These are phyloP conservation scores for Schrenkiella parvula DNA, from an alignment of 345 rosid genomes.

Conservation along the genomic window DNA sequence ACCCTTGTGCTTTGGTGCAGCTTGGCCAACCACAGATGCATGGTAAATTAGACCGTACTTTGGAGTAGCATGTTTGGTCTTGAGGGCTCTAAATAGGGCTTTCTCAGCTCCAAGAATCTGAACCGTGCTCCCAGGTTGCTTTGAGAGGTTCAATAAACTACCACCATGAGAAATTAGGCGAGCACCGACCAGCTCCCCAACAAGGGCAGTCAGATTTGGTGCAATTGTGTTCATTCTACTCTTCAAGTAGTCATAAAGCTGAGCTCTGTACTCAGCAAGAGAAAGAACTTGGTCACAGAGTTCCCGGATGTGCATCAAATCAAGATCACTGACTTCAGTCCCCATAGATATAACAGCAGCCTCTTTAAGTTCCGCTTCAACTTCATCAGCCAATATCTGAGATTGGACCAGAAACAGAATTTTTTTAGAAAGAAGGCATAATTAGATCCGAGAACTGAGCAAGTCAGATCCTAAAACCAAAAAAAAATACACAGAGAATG, in stretches of 20 bases:
- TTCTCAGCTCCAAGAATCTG: conserved; percentile 97
- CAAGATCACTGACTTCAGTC: conserved; percentile 80
- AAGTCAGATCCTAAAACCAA: not conserved
- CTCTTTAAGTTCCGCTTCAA: conserved; percentile 75
- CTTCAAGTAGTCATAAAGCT: conserved; percentile 78
- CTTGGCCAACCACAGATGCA: conserved; percentile 90
- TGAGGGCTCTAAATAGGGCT: conserved; percentile 89
- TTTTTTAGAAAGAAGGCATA: not conserved
- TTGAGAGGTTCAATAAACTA: conserved; percentile 83
- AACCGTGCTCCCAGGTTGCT: conserved; percentile 91
- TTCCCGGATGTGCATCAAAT: conserved; percentile 66
- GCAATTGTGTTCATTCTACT: conserved; percentile 92
- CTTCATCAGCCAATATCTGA: conserved; percentile 64
- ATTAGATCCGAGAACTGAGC: not conserved
- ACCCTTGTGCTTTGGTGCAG: conserved; percentile 79
- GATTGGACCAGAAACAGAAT: not conserved
- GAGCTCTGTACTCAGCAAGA: conserved; percentile 86
- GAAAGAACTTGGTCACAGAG: conserved; percentile 86
- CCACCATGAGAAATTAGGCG: conserved; percentile 95
- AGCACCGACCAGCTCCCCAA: conserved; percentile 97
- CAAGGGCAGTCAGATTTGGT: conserved; percentile 90
- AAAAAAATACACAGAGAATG: not conserved
- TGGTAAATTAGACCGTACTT: conserved; percentile 87
- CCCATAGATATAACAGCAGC: conserved; percentile 93
- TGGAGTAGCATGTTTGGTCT: conserved; percentile 92